Evolutionary conservation across 2,329 filamentous ascomycete genomes (phyloP).

Genomic region (Arachnopeziza araneosa): DNA sequence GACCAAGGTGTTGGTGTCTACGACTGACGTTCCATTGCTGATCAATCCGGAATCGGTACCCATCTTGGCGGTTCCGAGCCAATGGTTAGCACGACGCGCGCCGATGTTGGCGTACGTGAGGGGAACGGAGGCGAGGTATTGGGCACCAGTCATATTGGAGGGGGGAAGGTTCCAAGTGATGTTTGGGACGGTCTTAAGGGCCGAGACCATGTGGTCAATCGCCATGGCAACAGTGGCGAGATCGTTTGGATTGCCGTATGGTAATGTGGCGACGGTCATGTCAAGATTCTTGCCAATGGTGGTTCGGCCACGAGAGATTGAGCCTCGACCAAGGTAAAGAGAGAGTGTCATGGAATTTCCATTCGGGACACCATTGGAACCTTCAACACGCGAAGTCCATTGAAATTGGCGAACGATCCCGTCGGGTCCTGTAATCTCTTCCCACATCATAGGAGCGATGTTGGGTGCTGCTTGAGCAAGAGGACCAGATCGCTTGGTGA

Average conservation of each 20-base stretch:
- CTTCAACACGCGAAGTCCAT: slow-evolving; percentile 61
- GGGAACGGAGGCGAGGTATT: slow-evolving; percentile 46
- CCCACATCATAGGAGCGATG: slow-evolving; percentile 58
- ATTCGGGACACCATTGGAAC: slow-evolving; percentile 18
- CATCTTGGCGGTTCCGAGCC: slow-evolving; percentile 34
- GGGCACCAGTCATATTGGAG: slow-evolving; percentile 45
- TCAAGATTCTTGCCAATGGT: slow-evolving; percentile 53
- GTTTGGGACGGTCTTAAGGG: slow-evolving; percentile 46
- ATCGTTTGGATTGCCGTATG: slow-evolving; percentile 48
- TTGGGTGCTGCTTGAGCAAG: slow-evolving; percentile 60
- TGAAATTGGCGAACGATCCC: slow-evolving; percentile 59
- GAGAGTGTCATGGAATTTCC: slow-evolving; percentile 37
- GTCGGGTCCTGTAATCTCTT: slow-evolving; percentile 51
- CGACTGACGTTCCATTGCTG: slow-evolving; percentile 48
- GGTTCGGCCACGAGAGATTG: slow-evolving; percentile 55
- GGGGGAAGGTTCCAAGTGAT: slow-evolving; percentile 53
- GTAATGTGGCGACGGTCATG: slow-evolving; percentile 53
- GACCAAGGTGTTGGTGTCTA: slow-evolving; percentile 57
- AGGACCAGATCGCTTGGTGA: slow-evolving; percentile 51
- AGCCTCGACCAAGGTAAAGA: slow-evolving; percentile 60
- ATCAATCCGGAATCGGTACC: slow-evolving; percentile 33
- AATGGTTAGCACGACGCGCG: slow-evolving; percentile 31
- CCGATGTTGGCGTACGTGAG: slow-evolving; percentile 24
- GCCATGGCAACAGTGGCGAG: slow-evolving; percentile 58
- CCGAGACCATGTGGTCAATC: slow-evolving; percentile 53